Evolutionary conservation across 2,329 filamentous ascomycete species (phyloP).

Genomic region (Blastomyces gilchristii): DNA sequence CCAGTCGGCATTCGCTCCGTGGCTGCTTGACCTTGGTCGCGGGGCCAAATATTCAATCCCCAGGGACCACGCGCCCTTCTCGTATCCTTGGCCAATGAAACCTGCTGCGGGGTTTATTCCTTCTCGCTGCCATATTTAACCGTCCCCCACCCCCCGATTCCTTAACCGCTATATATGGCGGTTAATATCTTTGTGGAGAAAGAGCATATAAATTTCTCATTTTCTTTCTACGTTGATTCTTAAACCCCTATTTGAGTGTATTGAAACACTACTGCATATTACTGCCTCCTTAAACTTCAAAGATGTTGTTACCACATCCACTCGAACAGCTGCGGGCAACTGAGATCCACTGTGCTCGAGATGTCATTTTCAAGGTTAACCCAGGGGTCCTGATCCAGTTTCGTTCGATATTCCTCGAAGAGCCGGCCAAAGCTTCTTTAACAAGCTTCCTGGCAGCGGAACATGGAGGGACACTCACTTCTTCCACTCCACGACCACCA

Average conservation of each 20-base stretch:
- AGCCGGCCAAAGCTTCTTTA: conserved; percentile 42
- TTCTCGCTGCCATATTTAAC: not conserved
- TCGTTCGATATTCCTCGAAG: conserved; percentile 42
- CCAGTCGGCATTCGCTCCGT: not conserved
- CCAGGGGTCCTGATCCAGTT: conserved; percentile 34
- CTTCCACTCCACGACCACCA: conserved; percentile 34
- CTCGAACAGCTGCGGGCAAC: conserved; percentile 47
- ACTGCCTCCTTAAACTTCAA: not conserved
- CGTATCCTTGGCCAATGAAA: not conserved
- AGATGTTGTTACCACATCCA: conserved; percentile 34
- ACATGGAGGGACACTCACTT: conserved; percentile 30
- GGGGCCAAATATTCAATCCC: not conserved
- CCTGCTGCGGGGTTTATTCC: not conserved
- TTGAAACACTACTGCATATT: not conserved
- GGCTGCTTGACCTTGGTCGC: not conserved
- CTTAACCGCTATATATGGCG: not conserved
- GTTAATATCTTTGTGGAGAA: not conserved
- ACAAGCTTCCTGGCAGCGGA: conserved; percentile 41
- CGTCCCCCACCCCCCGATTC: not conserved
- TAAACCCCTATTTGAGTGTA: not conserved
- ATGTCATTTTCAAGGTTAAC: conserved; percentile 38
- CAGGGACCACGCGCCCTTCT: not conserved
- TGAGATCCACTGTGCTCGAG: conserved; percentile 44
- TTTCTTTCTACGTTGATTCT: too few relatives aligned
- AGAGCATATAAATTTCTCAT: not conserved